A percentile compares a stretch with the other conserved stretches of the same genome.
These are phyloP conservation scores for Trichoderma gracile DNA, from an alignment of 2,329 filamentous ascomycete species.

Conservation along the genomic window DNA sequence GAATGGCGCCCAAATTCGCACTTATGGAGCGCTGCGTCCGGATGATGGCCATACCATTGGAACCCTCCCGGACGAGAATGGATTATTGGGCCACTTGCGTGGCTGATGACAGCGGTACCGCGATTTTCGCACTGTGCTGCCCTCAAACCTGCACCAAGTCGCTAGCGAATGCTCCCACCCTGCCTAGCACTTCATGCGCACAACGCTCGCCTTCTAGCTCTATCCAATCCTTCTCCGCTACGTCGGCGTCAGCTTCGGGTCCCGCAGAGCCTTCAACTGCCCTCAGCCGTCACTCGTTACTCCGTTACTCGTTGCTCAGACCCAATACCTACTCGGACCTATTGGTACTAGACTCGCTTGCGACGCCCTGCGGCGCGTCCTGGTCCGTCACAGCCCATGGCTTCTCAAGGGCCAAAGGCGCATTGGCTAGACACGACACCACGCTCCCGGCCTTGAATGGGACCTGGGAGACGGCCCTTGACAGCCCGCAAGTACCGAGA, in stretches of 20 bases:
- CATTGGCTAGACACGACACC: neutral
- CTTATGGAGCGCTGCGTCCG: neutral
- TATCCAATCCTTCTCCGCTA: conserved; percentile 12
- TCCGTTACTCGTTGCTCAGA: neutral
- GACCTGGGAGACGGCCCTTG: neutral
- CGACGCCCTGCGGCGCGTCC: conserved; percentile 9
- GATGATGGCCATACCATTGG: too few species aligned
- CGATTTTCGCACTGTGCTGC: neutral
- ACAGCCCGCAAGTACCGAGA: too few species aligned
- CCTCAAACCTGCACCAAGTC: neutral
- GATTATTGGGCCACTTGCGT: neutral
- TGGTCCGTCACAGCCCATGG: neutral
- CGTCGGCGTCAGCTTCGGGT: conserved; percentile 24
- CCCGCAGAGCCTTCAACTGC: conserved; percentile 24
- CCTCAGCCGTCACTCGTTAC: neutral
- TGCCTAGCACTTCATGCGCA: neutral
- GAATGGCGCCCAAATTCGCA: neutral
- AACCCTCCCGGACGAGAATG: neutral
- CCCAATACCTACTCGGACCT: neutral
- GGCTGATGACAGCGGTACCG: conserved; percentile 1
- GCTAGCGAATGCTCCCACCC: neutral
- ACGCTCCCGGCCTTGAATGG: neutral
- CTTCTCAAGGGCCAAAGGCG: neutral
- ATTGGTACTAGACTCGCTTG: conserved; percentile 23
- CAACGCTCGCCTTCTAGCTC: conserved; percentile 4